These are phyloP conservation scores for Thelonectria rubi DNA, from an alignment of 2,329 filamentous ascomycete genomes.

Conservation along the genomic window DNA sequence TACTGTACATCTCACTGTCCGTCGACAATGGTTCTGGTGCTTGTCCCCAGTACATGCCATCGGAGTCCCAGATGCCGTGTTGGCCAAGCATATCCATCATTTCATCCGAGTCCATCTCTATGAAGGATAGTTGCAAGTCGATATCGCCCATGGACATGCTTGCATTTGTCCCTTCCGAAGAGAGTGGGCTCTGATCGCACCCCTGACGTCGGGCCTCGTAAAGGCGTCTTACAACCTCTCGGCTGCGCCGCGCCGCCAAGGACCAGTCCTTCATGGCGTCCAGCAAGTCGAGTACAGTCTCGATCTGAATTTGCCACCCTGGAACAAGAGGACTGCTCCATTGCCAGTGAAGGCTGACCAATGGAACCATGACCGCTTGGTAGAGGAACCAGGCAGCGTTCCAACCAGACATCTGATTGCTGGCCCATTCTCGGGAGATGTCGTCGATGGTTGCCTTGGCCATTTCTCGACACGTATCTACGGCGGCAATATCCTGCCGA, in stretches of 20 bases:
- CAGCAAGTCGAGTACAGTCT: conserved; percentile 67
- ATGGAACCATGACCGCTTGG: conserved; percentile 80
- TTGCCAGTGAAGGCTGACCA: conserved; percentile 79
- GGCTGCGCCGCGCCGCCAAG: conserved; percentile 67
- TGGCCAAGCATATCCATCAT: conserved; percentile 64
- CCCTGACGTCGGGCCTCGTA: conserved; percentile 61
- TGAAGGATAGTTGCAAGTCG: conserved; percentile 57
- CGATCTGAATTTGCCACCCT: conserved; percentile 66
- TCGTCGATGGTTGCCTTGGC: conserved; percentile 77
- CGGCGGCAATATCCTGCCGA: conserved; percentile 72
- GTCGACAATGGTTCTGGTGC: conserved; percentile 14
- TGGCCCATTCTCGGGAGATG: conserved; percentile 74
- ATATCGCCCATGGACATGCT: conserved; percentile 59
- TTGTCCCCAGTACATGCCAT: conserved; percentile 47
- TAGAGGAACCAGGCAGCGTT: conserved; percentile 85
- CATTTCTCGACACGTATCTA: conserved; percentile 74
- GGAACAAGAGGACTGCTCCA: conserved; percentile 57
- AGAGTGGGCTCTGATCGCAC: conserved; percentile 44
- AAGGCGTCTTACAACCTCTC: conserved; percentile 71
- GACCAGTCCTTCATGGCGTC: conserved; percentile 73
- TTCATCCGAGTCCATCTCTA: conserved; percentile 60
- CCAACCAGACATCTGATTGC: conserved; percentile 82
- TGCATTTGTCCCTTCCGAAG: conserved; percentile 63
- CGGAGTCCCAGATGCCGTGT: conserved; percentile 64
- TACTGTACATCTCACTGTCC: conserved; percentile 23